These are phyloP conservation scores for Mycena vitilis DNA, from an alignment of 768 basidiomycete species.

Conservation along the genomic window DNA sequence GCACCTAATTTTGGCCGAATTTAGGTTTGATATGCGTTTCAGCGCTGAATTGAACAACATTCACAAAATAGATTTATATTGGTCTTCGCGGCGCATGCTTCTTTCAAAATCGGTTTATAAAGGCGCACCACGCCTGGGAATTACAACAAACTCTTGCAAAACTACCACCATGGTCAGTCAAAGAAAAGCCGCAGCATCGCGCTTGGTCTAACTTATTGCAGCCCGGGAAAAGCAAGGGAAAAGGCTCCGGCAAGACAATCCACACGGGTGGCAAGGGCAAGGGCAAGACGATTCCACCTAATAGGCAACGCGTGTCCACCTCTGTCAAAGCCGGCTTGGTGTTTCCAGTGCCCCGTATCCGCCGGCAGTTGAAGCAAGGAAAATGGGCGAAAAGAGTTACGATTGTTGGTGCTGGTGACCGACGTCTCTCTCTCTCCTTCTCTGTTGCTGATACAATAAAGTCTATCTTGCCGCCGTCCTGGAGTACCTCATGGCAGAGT, in stretches of 20 bases:
- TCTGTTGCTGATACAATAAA: conserved; percentile 38
- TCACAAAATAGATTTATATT: not conserved
- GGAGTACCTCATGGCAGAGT: conserved; percentile 89
- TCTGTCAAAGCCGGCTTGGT: conserved; percentile 74
- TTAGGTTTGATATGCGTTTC: not conserved
- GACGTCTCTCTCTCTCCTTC: not conserved
- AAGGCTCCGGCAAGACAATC: conserved; percentile 10
- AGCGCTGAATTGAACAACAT: conserved; percentile 1
- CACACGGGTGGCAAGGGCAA: not conserved
- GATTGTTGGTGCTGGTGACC: conserved; percentile 73
- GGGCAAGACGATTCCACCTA: not conserved
- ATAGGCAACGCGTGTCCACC: conserved; percentile 59
- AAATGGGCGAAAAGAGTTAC: conserved; percentile 81
- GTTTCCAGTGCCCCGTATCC: conserved; percentile 88
- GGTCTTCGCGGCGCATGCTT: not conserved
- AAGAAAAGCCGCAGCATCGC: not conserved
- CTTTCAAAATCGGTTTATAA: not conserved
- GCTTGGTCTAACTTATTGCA: not conserved
- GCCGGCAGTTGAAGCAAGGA: conserved; percentile 78
- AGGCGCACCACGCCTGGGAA: not conserved
- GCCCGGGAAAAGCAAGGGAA: conserved; percentile 3
- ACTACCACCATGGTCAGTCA: conserved; percentile 1
- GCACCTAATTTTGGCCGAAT: conserved; percentile 2
- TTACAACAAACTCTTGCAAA: not conserved
- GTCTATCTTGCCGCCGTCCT: conserved; percentile 89